Evolutionary conservation across 225 moss, liverwort and hornwort genomes (phyloP), one percentile per base, ranked within the genome.

Genomic region (Marchantia polymorpha): DNA sequence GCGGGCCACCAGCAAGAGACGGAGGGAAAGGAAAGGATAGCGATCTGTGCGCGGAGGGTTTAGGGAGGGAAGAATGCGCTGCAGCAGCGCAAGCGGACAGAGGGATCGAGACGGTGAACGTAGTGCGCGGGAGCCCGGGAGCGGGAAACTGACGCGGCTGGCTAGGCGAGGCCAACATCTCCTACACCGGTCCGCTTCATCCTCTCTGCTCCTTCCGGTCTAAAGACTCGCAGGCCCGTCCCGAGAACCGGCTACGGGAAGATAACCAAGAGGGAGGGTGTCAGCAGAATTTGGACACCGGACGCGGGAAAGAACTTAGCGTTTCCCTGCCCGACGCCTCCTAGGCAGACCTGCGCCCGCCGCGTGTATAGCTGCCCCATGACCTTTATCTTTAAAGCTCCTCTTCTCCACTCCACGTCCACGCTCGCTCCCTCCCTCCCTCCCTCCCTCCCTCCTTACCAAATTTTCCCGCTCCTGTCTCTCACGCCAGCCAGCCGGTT

Each of bases 341-440:
- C 29, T 71, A 7, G 64, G 26, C 3, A 64, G 64, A 51, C 30
- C 12, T 48, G 49, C 64, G 22, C 7, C 63, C 65, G 77, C 64
- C 77, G 49, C 77, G 77, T 77, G 77, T 64, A n/a, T n/a, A 65
- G 77, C 60, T 76, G 59, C 76, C 60, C 46, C 75, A 61, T 73
- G 76, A 76, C 50, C 64, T 77, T 63, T 77, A 77, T 77, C 77
- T 76, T 76, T 76, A 76, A 76, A 76, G 59, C 76, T 73, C 52
- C 16, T 23, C 19, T 16, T 20, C 70, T 48, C 15, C 29, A 27
- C 25, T 66, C 66, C 66, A 66, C 23, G 66, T 65, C 64, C 64
- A 60, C 7, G 14, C 69, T 69, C 69, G 39, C 30, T 72, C 66
- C 29, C 25, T 66, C 66, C 73, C 12, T 54, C 73, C 26, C 59